A percentile compares a stretch with the other conserved stretches of the same genome.
Evolutionary conservation across 192 early-diverging fungal species (phyloP).

Genomic region (Geranomyces michiganensis): DNA sequence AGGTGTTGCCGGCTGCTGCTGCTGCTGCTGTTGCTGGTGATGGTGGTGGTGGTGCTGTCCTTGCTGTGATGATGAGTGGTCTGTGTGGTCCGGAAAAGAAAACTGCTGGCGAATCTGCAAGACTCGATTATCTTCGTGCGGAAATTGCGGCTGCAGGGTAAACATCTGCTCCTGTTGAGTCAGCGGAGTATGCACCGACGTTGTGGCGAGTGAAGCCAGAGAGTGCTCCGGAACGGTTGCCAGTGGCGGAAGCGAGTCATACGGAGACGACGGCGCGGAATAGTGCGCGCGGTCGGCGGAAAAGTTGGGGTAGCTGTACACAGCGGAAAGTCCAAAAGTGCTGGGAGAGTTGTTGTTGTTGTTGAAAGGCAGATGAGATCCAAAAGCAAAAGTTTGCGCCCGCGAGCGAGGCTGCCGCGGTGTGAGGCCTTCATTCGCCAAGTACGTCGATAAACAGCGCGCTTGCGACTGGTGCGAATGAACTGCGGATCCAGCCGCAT

Average conservation of each 20-base stretch:
- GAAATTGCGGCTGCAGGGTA: conserved; percentile 2
- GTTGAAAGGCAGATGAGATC: conserved; percentile 5
- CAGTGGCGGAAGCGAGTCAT: neutral
- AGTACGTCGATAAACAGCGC: no score
- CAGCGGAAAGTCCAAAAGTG: neutral
- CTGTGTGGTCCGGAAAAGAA: neutral
- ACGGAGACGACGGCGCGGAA: neutral
- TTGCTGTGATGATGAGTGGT: neutral
- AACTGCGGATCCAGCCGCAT: no score
- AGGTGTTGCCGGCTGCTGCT: no score
- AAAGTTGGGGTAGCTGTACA: neutral
- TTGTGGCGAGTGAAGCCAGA: neutral
- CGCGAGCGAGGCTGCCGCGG: neutral
- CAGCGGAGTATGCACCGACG: neutral
- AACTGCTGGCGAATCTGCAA: neutral
- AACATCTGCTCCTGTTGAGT: conserved; percentile 9
- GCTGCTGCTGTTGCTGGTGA: no score
- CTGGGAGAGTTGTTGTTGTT: neutral
- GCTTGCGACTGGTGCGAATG: no score
- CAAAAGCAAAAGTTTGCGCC: conserved; percentile 19
- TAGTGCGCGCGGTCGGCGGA: neutral
- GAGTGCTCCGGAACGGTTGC: conserved; percentile 12
- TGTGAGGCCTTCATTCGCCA: no score
- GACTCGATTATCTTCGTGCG: conserved; percentile 6
- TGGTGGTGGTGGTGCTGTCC: no score